Conservation (phyloP, 495 filamentous ascomycete genomes). For the Xanthoparmelia taractica region DNA sequence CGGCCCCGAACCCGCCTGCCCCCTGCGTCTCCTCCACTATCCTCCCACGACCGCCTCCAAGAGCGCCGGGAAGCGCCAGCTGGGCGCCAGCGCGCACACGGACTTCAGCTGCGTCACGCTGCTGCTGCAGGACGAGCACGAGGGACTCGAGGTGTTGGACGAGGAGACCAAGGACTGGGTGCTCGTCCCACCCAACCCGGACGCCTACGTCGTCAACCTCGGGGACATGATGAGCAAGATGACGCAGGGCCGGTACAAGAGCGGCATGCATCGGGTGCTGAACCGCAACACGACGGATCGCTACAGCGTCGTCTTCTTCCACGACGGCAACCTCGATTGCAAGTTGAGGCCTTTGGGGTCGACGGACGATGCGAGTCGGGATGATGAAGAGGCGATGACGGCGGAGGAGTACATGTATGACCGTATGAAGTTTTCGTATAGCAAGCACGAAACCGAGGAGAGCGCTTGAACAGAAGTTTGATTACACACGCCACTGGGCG, state of each 20-base stretch:
- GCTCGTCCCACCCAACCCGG: constrained; percentile 27
- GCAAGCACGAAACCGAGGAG: too few relatives aligned
- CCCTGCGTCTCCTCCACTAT: constrained; percentile 35
- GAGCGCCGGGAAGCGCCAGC: constrained; percentile 20
- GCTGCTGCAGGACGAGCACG: constrained; percentile 31
- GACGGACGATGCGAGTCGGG: constrained; percentile 20
- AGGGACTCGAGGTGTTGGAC: constrained; percentile 30
- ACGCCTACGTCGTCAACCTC: constrained; percentile 34
- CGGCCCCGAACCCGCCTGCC: constrained; percentile 19
- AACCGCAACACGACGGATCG: constrained; percentile 32
- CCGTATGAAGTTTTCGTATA: constrained; percentile 4
- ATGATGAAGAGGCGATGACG: constrained; percentile 21
- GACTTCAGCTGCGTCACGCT: constrained; percentile 37
- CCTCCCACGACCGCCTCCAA: constrained; percentile 16
- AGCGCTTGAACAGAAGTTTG: too few relatives aligned
- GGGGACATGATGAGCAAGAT: constrained; percentile 31
- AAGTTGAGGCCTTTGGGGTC: constrained; percentile 23
- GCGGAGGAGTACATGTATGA: constrained; percentile 31
- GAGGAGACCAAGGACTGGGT: constrained; percentile 23
- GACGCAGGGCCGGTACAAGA: constrained; percentile 31
- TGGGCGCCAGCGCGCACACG: constrained; percentile 34
- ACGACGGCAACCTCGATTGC: constrained; percentile 33
- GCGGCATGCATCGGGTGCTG: constrained; percentile 33
- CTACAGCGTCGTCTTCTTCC: constrained; percentile 42
- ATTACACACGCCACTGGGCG: too few relatives aligned